phyloP scores from a whole-genome alignment of 257 asterid species.

The Gentiana straminea region DNA sequence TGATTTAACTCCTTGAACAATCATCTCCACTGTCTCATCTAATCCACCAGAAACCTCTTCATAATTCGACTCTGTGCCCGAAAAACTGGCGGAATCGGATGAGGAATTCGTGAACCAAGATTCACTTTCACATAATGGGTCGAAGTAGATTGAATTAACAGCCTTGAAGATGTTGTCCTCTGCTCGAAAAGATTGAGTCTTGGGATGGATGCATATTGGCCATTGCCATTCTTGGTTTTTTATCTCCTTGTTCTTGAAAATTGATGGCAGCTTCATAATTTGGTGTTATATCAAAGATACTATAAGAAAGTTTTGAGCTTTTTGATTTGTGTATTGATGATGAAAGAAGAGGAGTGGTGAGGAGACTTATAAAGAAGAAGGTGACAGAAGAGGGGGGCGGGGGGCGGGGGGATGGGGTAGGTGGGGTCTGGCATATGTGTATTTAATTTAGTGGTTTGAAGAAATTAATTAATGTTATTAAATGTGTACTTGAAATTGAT shows the following conservation, averaged over 20 bases:
- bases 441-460: constrained; percentile 20
- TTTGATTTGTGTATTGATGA: constrained; percentile 33
- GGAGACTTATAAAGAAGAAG: constrained; percentile 3
- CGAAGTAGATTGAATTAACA: constrained; percentile 57
- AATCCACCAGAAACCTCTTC: constrained; percentile 12
- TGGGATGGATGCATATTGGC: constrained; percentile 30
- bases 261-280: constrained; percentile 31
- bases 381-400: constrained; percentile 43
- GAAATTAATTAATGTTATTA: constrained; percentile 26
- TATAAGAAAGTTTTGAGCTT: constrained; percentile 5
- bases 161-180: constrained; percentile 38
- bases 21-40: constrained; percentile 30
- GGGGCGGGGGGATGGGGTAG: constrained; percentile 19
- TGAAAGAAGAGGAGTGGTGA: constrained; percentile 16
- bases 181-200: constrained; percentile 26
- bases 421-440: constrained; percentile 42
- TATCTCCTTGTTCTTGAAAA: constrained; percentile 23
- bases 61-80: constrained; percentile 17
- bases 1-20: constrained; percentile 40
- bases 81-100: constrained; percentile 34
- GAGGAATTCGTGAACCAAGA: constrained; percentile 70
- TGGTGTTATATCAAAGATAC: neutral
- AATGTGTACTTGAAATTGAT: constrained; percentile 15
- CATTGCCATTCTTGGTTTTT: constrained; percentile 18
- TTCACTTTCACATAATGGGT: constrained; percentile 32